A percentile compares a stretch with the other conserved stretches of the same genome.
These are phyloP conservation scores for Talaromyces sp. DNA, from an alignment of 2,329 filamentous ascomycete species.

Conservation along the genomic window DNA sequence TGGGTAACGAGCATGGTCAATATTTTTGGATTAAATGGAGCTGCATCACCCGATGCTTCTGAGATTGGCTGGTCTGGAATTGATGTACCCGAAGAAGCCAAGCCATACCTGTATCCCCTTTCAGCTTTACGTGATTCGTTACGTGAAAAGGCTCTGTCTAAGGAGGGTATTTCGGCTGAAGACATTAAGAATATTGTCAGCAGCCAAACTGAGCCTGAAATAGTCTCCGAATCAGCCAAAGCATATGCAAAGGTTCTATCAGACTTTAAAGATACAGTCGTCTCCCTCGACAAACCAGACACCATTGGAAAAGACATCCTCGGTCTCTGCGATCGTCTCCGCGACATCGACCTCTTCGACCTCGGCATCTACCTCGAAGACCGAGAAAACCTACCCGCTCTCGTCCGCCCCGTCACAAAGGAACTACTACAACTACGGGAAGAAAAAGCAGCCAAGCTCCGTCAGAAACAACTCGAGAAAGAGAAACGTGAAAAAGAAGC, in stretches of 20 bases:
- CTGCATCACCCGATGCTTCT: conserved; percentile 34
- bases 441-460: conserved; percentile 52
- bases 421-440: conserved; percentile 56
- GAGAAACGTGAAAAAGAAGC: conserved; percentile 59
- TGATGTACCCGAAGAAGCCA: conserved; percentile 59
- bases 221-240: conserved; percentile 31
- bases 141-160: conserved; percentile 55
- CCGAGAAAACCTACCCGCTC: conserved; percentile 64
- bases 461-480: conserved; percentile 54
- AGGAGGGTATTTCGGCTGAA: conserved; percentile 42
- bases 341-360: conserved; percentile 77
- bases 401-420: conserved; percentile 67
- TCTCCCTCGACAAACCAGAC: conserved; percentile 45
- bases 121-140: conserved; percentile 59
- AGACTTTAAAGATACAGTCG: conserved; percentile 42
- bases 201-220: conserved; percentile 26
- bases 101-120: conserved; percentile 61
- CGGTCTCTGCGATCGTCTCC: conserved; percentile 72
- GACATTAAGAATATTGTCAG: conserved; percentile 42
- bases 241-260: conserved; percentile 52
- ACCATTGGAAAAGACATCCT: conserved; percentile 70
- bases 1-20: conserved; percentile 83
- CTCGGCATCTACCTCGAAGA: conserved; percentile 88
- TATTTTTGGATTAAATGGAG: conserved; percentile 70
- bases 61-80: conserved; percentile 65